These are phyloP conservation scores for Trichoderma erinaceum DNA, from an alignment of 495 filamentous ascomycete species.

Conservation along the genomic window DNA sequence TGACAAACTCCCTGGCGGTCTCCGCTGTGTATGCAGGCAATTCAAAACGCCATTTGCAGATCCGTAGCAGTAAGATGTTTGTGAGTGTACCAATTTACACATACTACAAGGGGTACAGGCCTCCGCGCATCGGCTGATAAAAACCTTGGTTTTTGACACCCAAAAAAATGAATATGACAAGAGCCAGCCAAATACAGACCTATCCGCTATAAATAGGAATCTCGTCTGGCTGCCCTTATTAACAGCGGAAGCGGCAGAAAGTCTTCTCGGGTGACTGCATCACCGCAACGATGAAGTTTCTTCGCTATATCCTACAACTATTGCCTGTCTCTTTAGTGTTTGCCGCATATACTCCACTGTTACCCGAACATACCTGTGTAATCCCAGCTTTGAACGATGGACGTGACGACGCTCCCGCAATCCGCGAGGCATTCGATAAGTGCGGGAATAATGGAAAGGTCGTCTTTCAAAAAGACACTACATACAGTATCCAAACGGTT, in stretches of 20 bases:
- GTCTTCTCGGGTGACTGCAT: not conserved
- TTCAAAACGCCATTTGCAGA: too few species aligned
- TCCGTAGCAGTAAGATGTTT: too few species aligned
- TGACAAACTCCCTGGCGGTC: too few species aligned
- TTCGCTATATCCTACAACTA: not conserved
- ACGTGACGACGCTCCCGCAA: conserved; percentile 32
- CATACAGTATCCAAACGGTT: conserved; percentile 33
- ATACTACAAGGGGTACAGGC: too few species aligned
- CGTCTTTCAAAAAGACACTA: conserved; percentile 30
- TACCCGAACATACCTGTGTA: conserved; percentile 2
- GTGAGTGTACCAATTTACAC: too few species aligned
- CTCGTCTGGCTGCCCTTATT: not conserved
- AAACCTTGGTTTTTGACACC: too few species aligned
- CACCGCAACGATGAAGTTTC: not conserved
- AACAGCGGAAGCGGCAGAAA: not conserved
- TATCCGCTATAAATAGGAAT: not conserved
- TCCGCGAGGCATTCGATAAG: conserved; percentile 33
- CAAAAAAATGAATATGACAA: too few species aligned
- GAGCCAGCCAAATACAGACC: too few species aligned
- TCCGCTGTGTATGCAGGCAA: too few species aligned
- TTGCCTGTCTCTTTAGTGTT: not conserved
- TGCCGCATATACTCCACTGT: not conserved
- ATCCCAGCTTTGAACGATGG: conserved; percentile 12
- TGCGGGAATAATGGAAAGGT: conserved; percentile 36
- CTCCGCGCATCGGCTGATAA: too few species aligned